Conservation (phyloP, 371 early-diverging fungal genomes). For the Encephalitozoon cuniculi region DNA sequence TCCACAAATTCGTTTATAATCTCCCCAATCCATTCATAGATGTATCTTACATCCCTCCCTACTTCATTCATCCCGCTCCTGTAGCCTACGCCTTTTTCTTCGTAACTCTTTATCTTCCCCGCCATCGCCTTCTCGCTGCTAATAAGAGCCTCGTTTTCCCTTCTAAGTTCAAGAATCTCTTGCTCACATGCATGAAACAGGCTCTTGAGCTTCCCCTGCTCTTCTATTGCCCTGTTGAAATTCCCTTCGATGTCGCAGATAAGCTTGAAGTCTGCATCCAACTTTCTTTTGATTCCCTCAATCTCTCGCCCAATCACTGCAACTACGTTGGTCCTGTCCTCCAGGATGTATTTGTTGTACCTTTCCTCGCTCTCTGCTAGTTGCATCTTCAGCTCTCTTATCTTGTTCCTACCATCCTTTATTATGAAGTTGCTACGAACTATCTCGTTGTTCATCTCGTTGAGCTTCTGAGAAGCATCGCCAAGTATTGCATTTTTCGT, state of each 20-base stretch:
- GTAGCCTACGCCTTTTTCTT: neutral
- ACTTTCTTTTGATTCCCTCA: constrained; percentile 1
- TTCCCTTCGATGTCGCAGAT: neutral
- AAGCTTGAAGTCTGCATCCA: neutral
- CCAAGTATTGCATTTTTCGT: neutral
- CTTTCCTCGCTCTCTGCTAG: constrained; percentile 3
- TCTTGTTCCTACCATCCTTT: neutral
- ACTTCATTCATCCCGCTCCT: neutral
- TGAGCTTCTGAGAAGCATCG: neutral
- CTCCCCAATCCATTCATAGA: neutral
- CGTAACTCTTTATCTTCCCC: neutral
- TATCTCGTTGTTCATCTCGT: constrained; percentile 12
- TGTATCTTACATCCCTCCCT: neutral
- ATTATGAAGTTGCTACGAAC: neutral
- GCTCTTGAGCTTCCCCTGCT: neutral
- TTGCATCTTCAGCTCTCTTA: neutral
- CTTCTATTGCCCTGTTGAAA: neutral
- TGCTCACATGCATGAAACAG: neutral
- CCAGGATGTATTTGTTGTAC: constrained; percentile 21
- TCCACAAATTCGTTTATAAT: neutral
- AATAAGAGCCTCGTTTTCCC: neutral
- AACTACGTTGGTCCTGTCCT: constrained; percentile 9
- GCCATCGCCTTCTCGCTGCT: neutral
- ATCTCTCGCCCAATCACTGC: constrained; percentile 31
- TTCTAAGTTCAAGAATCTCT: neutral